phyloP scores from a whole-genome alignment of 345 rosid genomes.

The Geranium brycei region DNA sequence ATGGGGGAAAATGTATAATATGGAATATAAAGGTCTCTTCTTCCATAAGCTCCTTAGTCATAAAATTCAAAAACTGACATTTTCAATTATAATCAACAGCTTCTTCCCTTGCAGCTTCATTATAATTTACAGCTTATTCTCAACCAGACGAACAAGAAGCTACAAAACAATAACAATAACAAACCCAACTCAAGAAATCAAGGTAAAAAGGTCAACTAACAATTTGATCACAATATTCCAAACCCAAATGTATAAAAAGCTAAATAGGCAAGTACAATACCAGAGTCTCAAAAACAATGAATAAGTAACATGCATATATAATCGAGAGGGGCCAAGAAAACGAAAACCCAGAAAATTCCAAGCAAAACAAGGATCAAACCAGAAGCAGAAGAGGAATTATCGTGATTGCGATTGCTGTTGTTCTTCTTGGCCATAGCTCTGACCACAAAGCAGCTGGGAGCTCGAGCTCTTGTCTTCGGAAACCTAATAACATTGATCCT shows the following conservation, averaged over 20 bases:
- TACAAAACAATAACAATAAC: background rate
- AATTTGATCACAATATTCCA: background rate
- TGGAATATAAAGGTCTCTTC: too few species aligned
- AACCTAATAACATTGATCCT: constrained; percentile 10
- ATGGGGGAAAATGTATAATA: too few species aligned
- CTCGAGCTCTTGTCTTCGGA: background rate
- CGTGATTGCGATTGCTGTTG: background rate
- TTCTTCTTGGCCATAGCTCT: constrained; percentile 15
- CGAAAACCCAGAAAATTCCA: background rate
- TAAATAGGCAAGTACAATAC: background rate
- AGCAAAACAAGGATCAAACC: background rate
- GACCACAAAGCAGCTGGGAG: constrained; percentile 4
- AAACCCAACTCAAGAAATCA: background rate
- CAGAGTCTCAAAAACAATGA: background rate
- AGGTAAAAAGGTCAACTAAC: background rate
- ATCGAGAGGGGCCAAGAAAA: background rate
- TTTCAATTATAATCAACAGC: too few species aligned
- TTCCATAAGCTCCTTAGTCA: too few species aligned
- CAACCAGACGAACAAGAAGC: background rate
- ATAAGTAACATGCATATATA: background rate
- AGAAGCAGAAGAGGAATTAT: background rate
- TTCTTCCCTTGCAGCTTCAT: too few species aligned
- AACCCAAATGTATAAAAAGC: background rate
- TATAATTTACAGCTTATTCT: too few species aligned
- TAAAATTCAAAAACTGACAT: too few species aligned